These are phyloP conservation scores for Leishmania braziliensis DNA, from an alignment of 208 protist species.

Conservation along the genomic window DNA sequence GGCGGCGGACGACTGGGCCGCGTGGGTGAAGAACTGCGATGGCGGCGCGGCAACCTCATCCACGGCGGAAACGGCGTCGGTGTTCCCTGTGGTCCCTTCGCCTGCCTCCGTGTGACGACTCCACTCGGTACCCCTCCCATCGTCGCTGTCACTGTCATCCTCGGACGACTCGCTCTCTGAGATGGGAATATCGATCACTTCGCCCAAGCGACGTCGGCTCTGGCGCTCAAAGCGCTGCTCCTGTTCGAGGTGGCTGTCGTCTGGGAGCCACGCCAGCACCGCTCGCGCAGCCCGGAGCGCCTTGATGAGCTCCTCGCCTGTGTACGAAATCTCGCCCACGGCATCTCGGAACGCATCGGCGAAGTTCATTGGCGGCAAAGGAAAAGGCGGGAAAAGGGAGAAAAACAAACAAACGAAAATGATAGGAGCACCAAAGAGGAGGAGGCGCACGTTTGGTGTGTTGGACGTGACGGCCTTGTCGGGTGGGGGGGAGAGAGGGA, in stretches of 20 bases:
- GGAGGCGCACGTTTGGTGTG: background rate
- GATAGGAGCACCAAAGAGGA: background rate
- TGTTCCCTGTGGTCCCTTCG: background rate
- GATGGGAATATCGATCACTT: slow-evolving; percentile 14
- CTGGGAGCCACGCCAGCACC: slow-evolving; percentile 1
- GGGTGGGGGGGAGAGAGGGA: background rate
- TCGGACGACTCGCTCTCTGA: background rate
- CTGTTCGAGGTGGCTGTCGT: background rate
- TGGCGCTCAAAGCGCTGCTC: slow-evolving; percentile 15
- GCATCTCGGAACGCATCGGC: slow-evolving; percentile 1
- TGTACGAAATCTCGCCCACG: background rate
- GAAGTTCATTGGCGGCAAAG: background rate
- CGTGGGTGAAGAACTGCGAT: background rate
- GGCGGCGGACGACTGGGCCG: background rate
- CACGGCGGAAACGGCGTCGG: background rate
- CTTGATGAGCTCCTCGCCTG: background rate
- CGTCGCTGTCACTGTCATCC: background rate
- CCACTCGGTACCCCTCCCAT: background rate
- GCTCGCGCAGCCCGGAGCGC: background rate
- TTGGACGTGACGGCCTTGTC: background rate
- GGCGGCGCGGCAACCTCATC: background rate
- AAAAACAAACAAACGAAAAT: background rate
- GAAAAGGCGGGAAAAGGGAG: background rate
- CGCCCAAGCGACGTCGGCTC: background rate
- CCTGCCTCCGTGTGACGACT: background rate